Percentiles rank a stretch among this genome's conserved stretches.
These are phyloP conservation scores for Termitomyces sp. DNA, from an alignment of 768 basidiomycete species.

Conservation along the genomic window DNA sequence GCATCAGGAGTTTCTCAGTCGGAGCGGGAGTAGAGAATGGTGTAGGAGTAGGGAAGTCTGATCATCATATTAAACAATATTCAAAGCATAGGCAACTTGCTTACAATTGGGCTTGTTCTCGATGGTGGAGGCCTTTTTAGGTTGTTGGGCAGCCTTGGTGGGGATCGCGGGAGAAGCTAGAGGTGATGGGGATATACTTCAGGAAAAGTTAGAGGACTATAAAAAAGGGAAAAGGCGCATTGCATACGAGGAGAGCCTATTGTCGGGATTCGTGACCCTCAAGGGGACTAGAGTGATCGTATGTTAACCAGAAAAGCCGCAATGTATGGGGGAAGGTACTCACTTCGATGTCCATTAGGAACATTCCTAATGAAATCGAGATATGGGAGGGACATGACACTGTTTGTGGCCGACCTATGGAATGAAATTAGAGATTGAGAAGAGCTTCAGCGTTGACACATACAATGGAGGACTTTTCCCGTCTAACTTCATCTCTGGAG, in stretches of 20 bases:
- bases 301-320: constrained; percentile 2
- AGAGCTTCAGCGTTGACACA: neutral
- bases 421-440: neutral
- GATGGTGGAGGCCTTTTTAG: neutral
- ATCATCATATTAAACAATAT: neutral
- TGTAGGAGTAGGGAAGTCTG: constrained; percentile 2
- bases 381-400: constrained; percentile 48
- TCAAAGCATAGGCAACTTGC: neutral
- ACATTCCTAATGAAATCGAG: constrained; percentile 44
- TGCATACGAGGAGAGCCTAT: constrained; percentile 30
- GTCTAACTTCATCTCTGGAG: constrained; percentile 12
- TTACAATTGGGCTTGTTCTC: constrained; percentile 1
- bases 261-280: constrained; percentile 37
- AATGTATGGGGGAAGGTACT: constrained; percentile 10
- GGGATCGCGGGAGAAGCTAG: neutral
- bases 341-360: constrained; percentile 44
- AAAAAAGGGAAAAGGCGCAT: neutral
- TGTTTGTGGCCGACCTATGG: constrained; percentile 38
- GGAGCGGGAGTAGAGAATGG: constrained; percentile 3
- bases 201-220: neutral
- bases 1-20: neutral
- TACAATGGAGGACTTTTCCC: constrained; percentile 7
- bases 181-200: constrained; percentile 10
- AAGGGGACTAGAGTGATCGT: constrained; percentile 28
- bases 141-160: neutral